Evolutionary conservation across 352 stramenopile genomes (phyloP), one percentile per base, ranked within the genome.

Genomic region (Phytophthora sojae): DNA sequence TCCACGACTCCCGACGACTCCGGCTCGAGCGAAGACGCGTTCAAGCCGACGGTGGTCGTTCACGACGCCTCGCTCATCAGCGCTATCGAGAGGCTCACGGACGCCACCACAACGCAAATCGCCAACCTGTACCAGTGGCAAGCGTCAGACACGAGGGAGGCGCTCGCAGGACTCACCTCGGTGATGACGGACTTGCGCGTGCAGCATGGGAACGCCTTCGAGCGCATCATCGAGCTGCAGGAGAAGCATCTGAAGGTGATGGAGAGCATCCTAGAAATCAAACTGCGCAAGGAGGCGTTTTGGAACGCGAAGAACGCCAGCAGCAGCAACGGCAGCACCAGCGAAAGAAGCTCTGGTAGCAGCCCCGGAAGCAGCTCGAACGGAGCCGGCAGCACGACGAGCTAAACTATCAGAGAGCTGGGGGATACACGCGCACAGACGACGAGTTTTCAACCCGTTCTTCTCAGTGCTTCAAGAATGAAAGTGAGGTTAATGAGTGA

Each of bases 191-290:
- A 88, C 49, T 57, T 94, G 35, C 81, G 83, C 6, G 70, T 80
- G 42, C 75, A 89, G 49, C 82, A 92, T 4, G 68, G 78, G 7
- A 61, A 71, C 4, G 73, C 82, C 2, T 77, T 91, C 52, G 69
- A 67, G 0, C 74, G 80, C 11, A 75, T 92, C 14, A 82, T 94
- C 30, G 65, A 88, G 71, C 64, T 94, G 25, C 83, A 92, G 57
- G 81, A 92, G 66, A 87, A 89, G 45, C 77, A 89, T n/a, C 58
- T 94, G 3, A 79, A 91, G 25, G 78, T 88, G 45, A 85, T 88
- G 80, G 73, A 92, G 57, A 70, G 72, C 23, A 85, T 94, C 6
- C 29, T 94, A 64, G 73, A 88, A 44, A 62, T 87, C 45, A 85
- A 79, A 56, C 51, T 87, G 50, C 78, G 79, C 37, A 78, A 75